A percentile compares a stretch with the other conserved stretches of the same genome.
These are phyloP conservation scores for Yamadazyma kanchanaburiensis DNA, from an alignment of 1,139 yeast genomes.

Conservation along the genomic window DNA sequence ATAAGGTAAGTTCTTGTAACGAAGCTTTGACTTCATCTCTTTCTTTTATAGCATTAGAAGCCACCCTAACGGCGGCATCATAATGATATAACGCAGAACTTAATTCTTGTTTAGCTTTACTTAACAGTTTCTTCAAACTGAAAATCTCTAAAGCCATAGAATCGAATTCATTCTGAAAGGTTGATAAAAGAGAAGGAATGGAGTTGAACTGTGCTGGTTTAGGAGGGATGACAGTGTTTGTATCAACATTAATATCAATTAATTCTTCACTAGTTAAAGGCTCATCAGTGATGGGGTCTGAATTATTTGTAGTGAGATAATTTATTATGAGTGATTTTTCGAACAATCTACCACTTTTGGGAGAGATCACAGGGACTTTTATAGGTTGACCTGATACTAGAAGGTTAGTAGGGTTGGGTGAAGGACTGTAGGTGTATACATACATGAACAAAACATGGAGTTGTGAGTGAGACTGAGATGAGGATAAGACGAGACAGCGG, in stretches of 20 bases:
- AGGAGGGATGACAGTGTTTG: conserved; percentile 33
- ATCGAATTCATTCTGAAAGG: conserved; percentile 90
- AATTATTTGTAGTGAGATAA: conserved; percentile 61
- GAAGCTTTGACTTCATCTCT: conserved; percentile 70
- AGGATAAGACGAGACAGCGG: no score
- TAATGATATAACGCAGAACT: conserved; percentile 77
- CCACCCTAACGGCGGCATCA: conserved; percentile 89
- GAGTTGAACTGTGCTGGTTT: conserved; percentile 56
- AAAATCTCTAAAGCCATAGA: conserved; percentile 80
- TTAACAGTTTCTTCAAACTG: conserved; percentile 69
- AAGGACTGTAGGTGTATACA: no score
- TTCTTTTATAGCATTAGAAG: conserved; percentile 68
- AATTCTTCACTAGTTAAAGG: conserved; percentile 59
- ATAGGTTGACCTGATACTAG: conserved; percentile 67
- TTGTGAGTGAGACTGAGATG: neutral
- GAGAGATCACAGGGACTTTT: conserved; percentile 69
- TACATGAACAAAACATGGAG: conserved; percentile 10
- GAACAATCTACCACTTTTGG: conserved; percentile 68
- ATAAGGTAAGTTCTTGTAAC: conserved; percentile 43
- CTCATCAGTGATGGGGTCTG: conserved; percentile 74
- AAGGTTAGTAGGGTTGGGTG: conserved; percentile 10
- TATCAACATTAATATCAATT: conserved; percentile 36
- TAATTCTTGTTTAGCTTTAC: conserved; percentile 64
- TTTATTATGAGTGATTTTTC: conserved; percentile 60
- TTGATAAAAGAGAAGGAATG: conserved; percentile 71